phyloP scores from a whole-genome alignment of 1,284 basidiomycete species.

The Erythrobasidium hasegawianum region DNA sequence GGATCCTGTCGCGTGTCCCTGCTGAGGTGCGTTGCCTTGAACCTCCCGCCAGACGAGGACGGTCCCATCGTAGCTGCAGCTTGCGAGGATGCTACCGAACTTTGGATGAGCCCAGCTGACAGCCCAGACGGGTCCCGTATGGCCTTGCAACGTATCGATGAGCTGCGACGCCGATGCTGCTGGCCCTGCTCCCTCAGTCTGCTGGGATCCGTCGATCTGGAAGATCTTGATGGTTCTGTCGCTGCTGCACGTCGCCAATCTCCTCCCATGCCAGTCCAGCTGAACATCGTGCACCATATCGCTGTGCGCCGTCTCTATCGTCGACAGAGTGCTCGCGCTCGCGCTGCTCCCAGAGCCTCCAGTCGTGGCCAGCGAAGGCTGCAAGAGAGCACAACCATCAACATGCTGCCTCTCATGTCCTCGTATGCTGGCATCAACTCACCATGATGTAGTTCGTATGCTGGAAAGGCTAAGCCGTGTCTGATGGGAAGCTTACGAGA shows the following conservation, averaged over 20 bases:
- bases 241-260: constrained; percentile 92
- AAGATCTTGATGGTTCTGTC: constrained; percentile 95
- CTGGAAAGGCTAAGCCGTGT: too few relatives aligned
- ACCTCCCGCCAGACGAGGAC: constrained; percentile 96
- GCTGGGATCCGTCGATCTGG: constrained; percentile 71
- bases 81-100: constrained; percentile 91
- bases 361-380: constrained; percentile 20
- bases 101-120: constrained; percentile 99
- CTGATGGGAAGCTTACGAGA: too few relatives aligned
- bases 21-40: constrained; percentile 49
- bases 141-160: constrained; percentile 53
- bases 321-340: constrained; percentile 21
- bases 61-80: constrained; percentile 96
- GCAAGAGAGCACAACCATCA: neutral
- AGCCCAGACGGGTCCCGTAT: constrained; percentile 97
- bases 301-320: constrained; percentile 23
- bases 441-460: neutral
- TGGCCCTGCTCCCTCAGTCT: constrained; percentile 52
- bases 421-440: neutral
- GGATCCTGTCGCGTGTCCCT: constrained; percentile 54
- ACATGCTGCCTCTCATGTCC: neutral
- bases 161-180: constrained; percentile 21
- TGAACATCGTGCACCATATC: constrained; percentile 79
- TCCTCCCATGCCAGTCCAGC: constrained; percentile 94
- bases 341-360: neutral